Evolutionary conservation across 768 basidiomycete species (phyloP).

Genomic region (Lentinula sp.): DNA sequence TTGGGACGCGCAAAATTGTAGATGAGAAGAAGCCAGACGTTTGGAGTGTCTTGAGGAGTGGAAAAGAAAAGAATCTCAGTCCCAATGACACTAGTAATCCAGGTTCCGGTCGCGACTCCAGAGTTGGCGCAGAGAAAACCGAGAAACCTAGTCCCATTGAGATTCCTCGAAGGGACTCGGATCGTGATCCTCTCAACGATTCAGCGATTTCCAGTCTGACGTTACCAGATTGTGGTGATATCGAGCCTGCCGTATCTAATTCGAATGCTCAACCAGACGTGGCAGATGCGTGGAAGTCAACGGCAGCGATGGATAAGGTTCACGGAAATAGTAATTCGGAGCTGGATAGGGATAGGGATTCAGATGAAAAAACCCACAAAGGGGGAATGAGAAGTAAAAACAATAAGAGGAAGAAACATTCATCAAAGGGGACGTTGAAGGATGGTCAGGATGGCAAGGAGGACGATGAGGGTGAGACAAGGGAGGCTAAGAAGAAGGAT

Average conservation of each 20-base stretch:
- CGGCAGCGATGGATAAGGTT: not conserved
- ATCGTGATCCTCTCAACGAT: slow-evolving; percentile 35
- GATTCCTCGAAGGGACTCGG: slow-evolving; percentile 25
- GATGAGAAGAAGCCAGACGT: slow-evolving; percentile 25
- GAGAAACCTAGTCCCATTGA: slow-evolving; percentile 22
- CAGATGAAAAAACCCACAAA: slow-evolving; percentile 28
- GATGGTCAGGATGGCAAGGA: slow-evolving; percentile 16
- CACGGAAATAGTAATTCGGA: slow-evolving; percentile 12
- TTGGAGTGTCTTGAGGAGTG: slow-evolving; percentile 20
- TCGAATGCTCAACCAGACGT: not conserved
- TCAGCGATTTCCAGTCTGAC: slow-evolving; percentile 54
- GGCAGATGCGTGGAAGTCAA: not conserved
- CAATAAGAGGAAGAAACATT: slow-evolving; percentile 17
- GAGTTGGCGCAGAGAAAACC: slow-evolving; percentile 11
- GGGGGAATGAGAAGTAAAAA: not conserved
- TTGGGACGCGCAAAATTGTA: slow-evolving; percentile 56
- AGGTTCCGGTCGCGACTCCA: not conserved
- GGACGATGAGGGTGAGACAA: slow-evolving; percentile 12
- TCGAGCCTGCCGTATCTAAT: slow-evolving; percentile 12
- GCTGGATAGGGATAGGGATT: slow-evolving; percentile 23
- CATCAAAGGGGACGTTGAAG: slow-evolving; percentile 6
- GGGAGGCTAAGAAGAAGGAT: slow-evolving; percentile 13
- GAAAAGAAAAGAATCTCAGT: not conserved
- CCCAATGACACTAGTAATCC: not conserved
- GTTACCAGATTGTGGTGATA: slow-evolving; percentile 28